Base-by-base conservation (phyloP, 2,329 filamentous ascomycete species). In the Colletotrichum incanum region DNA sequence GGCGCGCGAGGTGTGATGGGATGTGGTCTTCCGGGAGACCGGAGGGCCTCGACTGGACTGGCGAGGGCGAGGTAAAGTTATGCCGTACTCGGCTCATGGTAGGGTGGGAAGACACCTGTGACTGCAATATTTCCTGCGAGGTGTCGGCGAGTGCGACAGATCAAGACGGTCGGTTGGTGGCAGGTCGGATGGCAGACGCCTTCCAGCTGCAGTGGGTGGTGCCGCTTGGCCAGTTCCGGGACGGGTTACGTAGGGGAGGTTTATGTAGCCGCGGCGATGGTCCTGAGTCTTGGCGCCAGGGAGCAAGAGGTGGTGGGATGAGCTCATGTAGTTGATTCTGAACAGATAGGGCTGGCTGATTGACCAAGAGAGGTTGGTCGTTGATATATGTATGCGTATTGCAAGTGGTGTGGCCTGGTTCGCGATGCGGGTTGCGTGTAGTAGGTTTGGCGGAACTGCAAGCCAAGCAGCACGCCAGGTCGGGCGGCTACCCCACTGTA, bases 111-210 rank as follows among this genome's bases (percentile, higher is more conserved):
- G 54, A 20, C n/a, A 56, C 11, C 11, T 39, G 54, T 26, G 34
- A 37, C 50, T 65, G 65, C 69, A 73, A 73, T 65, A 72, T 60
- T 72, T 73, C 45, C 63, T 73, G 72, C 72, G 43, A 69, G 68
- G 31, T 73, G 47, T 67, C 68, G 63, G 68, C 56, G 64, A 41
- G 71, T 71, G 58, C 63, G 71, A 73, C 71, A 55, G 43, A 67
- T 67, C 67, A 63, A 58, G 60, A 54, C 49, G 18, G 50, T 47
- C 31, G 50, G 23, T 56, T 68, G 43, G 41, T 55, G 41, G 45
- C 50, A 67, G 64, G 31, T 67, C 26, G 37, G 34, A 39, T 54
- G 49, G 56, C 43, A 49, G 58, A 63, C 49, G 31, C 26, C 64
- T 62, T 62, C 56, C 64, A 71, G 68, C 68, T 71, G 37, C 41